Evolutionary conservation across 2,329 filamentous ascomycete species (phyloP), one percentile per base, ranked within the genome.

Genomic region (Chalaropsis thielavioides): DNA sequence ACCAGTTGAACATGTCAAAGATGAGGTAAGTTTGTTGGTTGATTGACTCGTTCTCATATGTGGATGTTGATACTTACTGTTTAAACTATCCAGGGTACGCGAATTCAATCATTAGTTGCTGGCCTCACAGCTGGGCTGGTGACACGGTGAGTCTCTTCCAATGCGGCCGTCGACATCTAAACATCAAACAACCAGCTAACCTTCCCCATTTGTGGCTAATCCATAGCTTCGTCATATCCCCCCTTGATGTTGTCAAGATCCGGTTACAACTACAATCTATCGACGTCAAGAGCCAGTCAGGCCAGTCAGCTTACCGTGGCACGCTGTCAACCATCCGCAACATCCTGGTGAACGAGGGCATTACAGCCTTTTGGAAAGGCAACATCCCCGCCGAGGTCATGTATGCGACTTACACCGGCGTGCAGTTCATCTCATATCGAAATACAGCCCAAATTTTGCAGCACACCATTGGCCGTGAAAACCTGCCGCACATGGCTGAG

Each of bases 191-290:
- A 56, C 15, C 43, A 41, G 19, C 17, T 15, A 58, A 17, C 49
- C 24, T 51, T 8, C 24, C 10, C 24, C 46, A 4, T 51, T 2
- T 24, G 24, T 24, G 13, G 13, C 46, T 13, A 51, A 24, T 15
- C 19, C 24, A 7, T 62, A 91, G 89, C 73, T 97, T 99, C 79
- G 84, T 94, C 72, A 87, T 97, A 73, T 90, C 94, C 19, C 94
- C 94, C 63, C 88, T 99, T 69, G 94, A 99, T 75, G 94, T 99
- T 68, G 85, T 97, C 77, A 97, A 99, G 79, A 99, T 99, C 76
- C 89, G 94, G 59, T 86, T 97, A 58, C 94, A 99, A 74, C 85
- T 99, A 19, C 94, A 97, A 75, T 65, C 66, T 43, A 35, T 64
- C 54, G 62, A 65, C 64, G 31, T 61, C 41, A 46, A 46, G 15